These are phyloP conservation scores for Leucocoprinus gongylophorus DNA, from an alignment of 1,284 basidiomycete species.

Conservation along the genomic window DNA sequence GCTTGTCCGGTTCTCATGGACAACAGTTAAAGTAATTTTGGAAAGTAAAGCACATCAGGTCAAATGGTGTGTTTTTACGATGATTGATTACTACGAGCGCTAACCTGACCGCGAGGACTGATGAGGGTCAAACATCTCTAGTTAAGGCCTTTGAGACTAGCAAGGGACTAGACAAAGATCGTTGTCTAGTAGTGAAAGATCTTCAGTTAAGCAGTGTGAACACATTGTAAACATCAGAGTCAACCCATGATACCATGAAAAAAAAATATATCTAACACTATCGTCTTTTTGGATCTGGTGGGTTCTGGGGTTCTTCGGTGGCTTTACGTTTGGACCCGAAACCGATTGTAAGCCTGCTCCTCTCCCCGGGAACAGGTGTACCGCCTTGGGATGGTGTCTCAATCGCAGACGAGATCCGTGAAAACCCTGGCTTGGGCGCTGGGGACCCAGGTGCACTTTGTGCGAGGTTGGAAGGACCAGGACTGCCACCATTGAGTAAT, in stretches of 20 bases:
- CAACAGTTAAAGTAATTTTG: constrained; percentile 82
- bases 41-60: constrained; percentile 75
- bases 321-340: constrained; percentile 74
- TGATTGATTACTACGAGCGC: not conserved
- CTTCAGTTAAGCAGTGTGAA: constrained; percentile 63
- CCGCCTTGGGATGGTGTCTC: constrained; percentile 32
- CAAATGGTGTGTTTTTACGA: constrained; percentile 56
- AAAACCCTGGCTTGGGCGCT: constrained; percentile 67
- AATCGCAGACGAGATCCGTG: constrained; percentile 53
- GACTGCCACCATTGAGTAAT: constrained; percentile 40
- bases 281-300: constrained; percentile 39
- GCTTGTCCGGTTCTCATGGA: constrained; percentile 93
- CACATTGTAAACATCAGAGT: constrained; percentile 18
- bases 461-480: constrained; percentile 31
- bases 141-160: constrained; percentile 66
- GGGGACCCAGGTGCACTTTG: constrained; percentile 46
- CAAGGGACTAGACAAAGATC: constrained; percentile 63
- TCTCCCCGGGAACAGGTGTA: constrained; percentile 52
- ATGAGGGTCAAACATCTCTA: constrained; percentile 73
- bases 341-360: constrained; percentile 68
- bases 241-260: not conserved
- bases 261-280: constrained; percentile 15
- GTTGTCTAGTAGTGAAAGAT: constrained; percentile 62
- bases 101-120: constrained; percentile 45
- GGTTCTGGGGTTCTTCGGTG: constrained; percentile 44